A percentile compares a stretch with the other conserved stretches of the same genome.
phyloP scores from a whole-genome alignment of 345 rosid genomes.

The Bruguiera sexangula region DNA sequence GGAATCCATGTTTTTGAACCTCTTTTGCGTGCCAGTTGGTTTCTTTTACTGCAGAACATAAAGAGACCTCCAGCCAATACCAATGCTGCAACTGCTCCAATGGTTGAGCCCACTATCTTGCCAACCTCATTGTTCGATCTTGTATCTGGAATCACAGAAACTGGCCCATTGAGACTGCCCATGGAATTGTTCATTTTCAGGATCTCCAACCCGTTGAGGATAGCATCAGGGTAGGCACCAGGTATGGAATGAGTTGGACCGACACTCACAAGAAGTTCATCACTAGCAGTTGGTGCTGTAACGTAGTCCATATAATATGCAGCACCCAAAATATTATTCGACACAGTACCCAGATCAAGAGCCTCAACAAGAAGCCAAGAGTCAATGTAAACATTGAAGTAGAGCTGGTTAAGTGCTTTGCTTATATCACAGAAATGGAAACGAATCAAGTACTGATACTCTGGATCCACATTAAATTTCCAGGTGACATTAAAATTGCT shows the following conservation, averaged over 20 bases:
- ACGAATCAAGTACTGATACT: constrained; percentile 58
- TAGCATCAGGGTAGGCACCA: constrained; percentile 41
- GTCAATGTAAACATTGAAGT: constrained; percentile 64
- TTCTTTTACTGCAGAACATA: constrained; percentile 39
- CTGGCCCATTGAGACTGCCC: constrained; percentile 42
- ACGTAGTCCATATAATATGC: constrained; percentile 49
- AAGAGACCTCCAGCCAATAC: constrained; percentile 41
- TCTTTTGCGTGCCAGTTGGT: constrained; percentile 26
- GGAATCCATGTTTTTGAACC: constrained; percentile 74
- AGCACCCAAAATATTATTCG: constrained; percentile 30
- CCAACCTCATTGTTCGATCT: constrained; percentile 41
- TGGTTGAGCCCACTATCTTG: constrained; percentile 39
- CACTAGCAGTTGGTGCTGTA: constrained; percentile 24
- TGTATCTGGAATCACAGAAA: constrained; percentile 14
- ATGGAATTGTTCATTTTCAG: constrained; percentile 62
- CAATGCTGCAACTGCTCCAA: constrained; percentile 35
- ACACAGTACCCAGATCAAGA: constrained; percentile 44
- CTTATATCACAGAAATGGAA: constrained; percentile 81
- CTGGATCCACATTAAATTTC: constrained; percentile 55
- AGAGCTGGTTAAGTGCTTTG: constrained; percentile 40
- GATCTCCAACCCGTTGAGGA: constrained; percentile 74
- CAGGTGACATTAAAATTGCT: constrained; percentile 69
- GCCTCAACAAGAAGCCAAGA: constrained; percentile 30
- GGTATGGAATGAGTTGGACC: constrained; percentile 36
- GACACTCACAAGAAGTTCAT: constrained; percentile 48